Conservation (phyloP, 2,329 filamentous ascomycete species). For the Arthroderma sp. region DNA sequence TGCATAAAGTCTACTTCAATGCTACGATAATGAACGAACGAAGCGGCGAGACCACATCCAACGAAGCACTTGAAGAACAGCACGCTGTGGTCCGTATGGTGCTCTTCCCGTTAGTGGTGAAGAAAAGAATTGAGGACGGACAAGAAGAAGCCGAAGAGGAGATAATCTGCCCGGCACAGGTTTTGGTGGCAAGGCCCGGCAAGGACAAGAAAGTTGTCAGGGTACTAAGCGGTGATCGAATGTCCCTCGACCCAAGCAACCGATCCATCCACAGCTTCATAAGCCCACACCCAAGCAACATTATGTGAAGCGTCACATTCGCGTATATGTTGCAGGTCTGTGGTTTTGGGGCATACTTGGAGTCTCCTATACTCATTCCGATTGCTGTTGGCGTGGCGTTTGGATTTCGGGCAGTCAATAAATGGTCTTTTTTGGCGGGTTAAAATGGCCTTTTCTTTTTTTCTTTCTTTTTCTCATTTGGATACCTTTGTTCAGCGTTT, state of each 20-base stretch:
- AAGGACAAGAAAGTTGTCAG: slow-evolving; percentile 30
- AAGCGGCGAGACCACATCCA: slow-evolving; percentile 54
- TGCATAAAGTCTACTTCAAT: slow-evolving; percentile 81
- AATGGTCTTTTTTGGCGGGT: too few relatives aligned
- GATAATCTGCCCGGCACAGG: slow-evolving; percentile 88
- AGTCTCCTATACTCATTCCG: too few relatives aligned
- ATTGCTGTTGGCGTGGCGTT: too few relatives aligned
- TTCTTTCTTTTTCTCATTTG: too few relatives aligned
- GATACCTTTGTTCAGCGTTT: too few relatives aligned
- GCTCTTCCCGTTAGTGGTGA: slow-evolving; percentile 89
- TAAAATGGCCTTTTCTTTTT: too few relatives aligned
- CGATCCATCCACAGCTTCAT: slow-evolving; percentile 30
- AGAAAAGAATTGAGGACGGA: slow-evolving; percentile 81
- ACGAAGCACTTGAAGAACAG: slow-evolving; percentile 67
- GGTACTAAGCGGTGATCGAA: slow-evolving; percentile 29
- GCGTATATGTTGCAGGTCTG: slow-evolving; percentile 2
- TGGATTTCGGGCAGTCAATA: too few relatives aligned
- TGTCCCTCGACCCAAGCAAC: slow-evolving; percentile 26
- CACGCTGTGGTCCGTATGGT: slow-evolving; percentile 76
- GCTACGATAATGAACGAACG: slow-evolving; percentile 90
- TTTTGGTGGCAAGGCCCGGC: slow-evolving; percentile 54
- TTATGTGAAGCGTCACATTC: slow-evolving; percentile 33
- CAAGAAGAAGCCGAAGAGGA: slow-evolving; percentile 76
- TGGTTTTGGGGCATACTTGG: too few relatives aligned
- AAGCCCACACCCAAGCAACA: slow-evolving; percentile 31